These are phyloP conservation scores for Endocalyx cinctus DNA, from an alignment of 2,329 filamentous ascomycete species.

Conservation along the genomic window DNA sequence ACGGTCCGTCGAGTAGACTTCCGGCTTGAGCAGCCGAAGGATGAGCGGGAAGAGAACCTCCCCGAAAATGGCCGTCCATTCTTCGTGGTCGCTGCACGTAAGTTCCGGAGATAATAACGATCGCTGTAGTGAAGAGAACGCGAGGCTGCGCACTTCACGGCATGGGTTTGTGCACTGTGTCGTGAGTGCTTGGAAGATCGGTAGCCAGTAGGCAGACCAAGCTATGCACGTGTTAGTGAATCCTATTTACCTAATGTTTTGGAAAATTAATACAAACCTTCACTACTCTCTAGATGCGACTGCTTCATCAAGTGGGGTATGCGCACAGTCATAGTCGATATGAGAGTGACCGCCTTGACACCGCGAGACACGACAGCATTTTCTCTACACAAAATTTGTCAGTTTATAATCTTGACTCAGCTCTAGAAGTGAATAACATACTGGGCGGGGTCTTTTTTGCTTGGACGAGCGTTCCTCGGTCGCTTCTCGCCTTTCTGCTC, in stretches of 20 bases:
- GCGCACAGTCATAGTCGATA: constrained; percentile 75
- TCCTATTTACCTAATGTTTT: neutral
- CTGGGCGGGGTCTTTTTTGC: constrained; percentile 52
- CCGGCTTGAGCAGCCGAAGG: constrained; percentile 80
- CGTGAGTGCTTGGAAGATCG: constrained; percentile 84
- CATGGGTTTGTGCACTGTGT: constrained; percentile 92
- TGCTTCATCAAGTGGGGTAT: constrained; percentile 86
- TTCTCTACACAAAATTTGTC: constrained; percentile 42
- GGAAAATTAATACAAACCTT: constrained; percentile 51
- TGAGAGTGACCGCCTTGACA: constrained; percentile 72
- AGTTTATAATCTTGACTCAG: too few relatives aligned
- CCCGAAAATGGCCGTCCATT: constrained; percentile 93
- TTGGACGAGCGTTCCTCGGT: constrained; percentile 30
- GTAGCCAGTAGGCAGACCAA: constrained; percentile 97
- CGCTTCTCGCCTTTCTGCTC: constrained; percentile 63
- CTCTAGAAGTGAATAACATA: too few relatives aligned
- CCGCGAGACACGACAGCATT: constrained; percentile 72
- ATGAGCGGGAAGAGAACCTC: constrained; percentile 93
- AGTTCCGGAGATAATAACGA: constrained; percentile 81
- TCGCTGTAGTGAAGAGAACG: constrained; percentile 80
- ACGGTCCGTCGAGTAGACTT: constrained; percentile 87
- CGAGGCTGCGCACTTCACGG: constrained; percentile 84
- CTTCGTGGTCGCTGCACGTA: constrained; percentile 75
- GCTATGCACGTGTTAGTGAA: constrained; percentile 48
- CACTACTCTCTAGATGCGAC: constrained; percentile 82